Conservation (phyloP, 208 protist species). For the Crithidia expoeki region DNA sequence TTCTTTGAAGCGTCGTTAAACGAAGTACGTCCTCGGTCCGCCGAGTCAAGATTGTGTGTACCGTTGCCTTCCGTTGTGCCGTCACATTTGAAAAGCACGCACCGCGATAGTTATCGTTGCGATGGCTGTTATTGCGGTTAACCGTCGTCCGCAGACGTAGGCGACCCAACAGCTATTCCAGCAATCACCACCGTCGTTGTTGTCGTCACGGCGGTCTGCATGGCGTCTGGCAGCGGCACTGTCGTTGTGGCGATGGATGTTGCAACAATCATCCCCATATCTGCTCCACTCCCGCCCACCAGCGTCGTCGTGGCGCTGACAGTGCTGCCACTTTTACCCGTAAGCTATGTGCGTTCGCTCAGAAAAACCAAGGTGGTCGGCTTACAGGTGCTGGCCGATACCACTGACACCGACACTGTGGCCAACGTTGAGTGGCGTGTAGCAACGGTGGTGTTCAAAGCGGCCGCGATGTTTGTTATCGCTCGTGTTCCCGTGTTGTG, state of each 20-base stretch:
- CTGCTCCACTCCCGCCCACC: background rate
- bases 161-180: no score
- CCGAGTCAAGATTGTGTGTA: no score
- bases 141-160: no score
- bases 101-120: no score
- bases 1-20: no score
- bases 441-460: background rate
- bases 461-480: background rate
- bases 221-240: no score
- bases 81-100: no score
- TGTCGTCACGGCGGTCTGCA: no score
- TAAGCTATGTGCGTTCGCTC: conserved; percentile 6
- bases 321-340: background rate
- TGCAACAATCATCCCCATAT: background rate
- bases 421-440: background rate
- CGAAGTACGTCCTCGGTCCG: no score
- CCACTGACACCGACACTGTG: background rate
- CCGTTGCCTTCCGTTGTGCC: no score
- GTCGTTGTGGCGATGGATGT: background rate
- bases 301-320: conserved; percentile 8
- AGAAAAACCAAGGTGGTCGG: background rate
- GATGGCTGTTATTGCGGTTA: no score
- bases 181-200: no score
- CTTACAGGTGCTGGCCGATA: conserved; percentile 5
- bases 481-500: background rate